phyloP scores from a whole-genome alignment of 805 yeast genomes.

The Nakazawaea pomicola region DNA sequence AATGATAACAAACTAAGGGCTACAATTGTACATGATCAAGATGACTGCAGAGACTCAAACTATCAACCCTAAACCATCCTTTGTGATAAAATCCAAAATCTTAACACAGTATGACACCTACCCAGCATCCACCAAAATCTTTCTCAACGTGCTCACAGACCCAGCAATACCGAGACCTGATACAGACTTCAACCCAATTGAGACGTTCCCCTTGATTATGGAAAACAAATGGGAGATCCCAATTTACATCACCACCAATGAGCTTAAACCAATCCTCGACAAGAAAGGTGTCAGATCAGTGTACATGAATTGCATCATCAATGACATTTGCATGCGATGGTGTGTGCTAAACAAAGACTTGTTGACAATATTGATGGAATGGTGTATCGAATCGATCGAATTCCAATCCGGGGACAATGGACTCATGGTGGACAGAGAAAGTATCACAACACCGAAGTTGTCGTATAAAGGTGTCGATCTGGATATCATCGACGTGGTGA shows the following conservation, averaged over 20 bases:
- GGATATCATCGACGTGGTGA: slow-evolving; percentile 35
- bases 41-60: not conserved
- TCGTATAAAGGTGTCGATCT: slow-evolving; percentile 59
- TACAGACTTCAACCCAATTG: slow-evolving; percentile 44
- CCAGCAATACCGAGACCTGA: slow-evolving; percentile 59
- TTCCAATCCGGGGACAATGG: slow-evolving; percentile 33
- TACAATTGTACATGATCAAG: not conserved
- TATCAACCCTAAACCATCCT: slow-evolving; percentile 56
- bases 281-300: slow-evolving; percentile 62
- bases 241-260: slow-evolving; percentile 54
- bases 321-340: slow-evolving; percentile 59
- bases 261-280: slow-evolving; percentile 48
- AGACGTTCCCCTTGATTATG: slow-evolving; percentile 58
- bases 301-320: slow-evolving; percentile 78
- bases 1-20: not conserved
- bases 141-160: slow-evolving; percentile 73
- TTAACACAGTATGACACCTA: slow-evolving; percentile 26
- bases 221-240: slow-evolving; percentile 85
- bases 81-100: slow-evolving; percentile 65
- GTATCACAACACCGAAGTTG: slow-evolving; percentile 64
- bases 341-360: slow-evolving; percentile 53
- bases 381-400: slow-evolving; percentile 82
- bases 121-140: slow-evolving; percentile 52
- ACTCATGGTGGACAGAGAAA: slow-evolving; percentile 54
- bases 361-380: slow-evolving; percentile 64